Base-by-base conservation (phyloP, 768 basidiomycete species). In the Boletus insuetus region DNA sequence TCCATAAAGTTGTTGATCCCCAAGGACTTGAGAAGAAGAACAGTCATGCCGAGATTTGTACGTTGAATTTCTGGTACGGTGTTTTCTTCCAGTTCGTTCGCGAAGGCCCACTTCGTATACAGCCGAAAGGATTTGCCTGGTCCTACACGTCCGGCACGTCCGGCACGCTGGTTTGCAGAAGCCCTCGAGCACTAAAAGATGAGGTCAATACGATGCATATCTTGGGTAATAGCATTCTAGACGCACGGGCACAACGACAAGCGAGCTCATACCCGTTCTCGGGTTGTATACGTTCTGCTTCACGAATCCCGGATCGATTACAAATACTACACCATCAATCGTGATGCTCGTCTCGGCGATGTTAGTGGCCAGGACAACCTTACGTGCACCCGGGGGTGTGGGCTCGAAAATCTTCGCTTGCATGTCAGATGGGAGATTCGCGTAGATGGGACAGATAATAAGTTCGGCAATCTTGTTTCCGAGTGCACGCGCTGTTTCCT, bases 311-410 rank as follows among this genome's bases (percentile, higher is more conserved):
- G 97, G 97, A 69, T 99, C 97, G 60, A 99, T 98, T 39, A 99
- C 97, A 70, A 97, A 99, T 3, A 98, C 96, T 7, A 99, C 97
- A 29, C 97, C 97, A 51, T 98, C 97, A 62, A 99, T 99, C 9
- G 97, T 99, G 69, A 99, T 99, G 7, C 93, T 95, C 5, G 97
- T 99, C 73, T 99, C 97, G n/a, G 97, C 97, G 60, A 99, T 98
- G 67, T 99, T 99, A 20, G 97, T 99, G 4, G 97, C 97, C 29
- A 99, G 78, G 19, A 99, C 97, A 45, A 99, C 95, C 74, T 99
- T 99, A 54, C 97, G 81, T 26, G 97, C 92, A 19, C 94, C 94
- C 51, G 91, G 89, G 1, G 96, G 97, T 6, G 97, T 99, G 1
- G 97, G 96, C 71, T 99, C 97, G 72, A 99, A 99, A 53, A 99